Percentiles rank a stretch among this genome's conserved stretches.
phyloP scores from a whole-genome alignment of 805 yeast species.

The Ogataea neopini region DNA sequence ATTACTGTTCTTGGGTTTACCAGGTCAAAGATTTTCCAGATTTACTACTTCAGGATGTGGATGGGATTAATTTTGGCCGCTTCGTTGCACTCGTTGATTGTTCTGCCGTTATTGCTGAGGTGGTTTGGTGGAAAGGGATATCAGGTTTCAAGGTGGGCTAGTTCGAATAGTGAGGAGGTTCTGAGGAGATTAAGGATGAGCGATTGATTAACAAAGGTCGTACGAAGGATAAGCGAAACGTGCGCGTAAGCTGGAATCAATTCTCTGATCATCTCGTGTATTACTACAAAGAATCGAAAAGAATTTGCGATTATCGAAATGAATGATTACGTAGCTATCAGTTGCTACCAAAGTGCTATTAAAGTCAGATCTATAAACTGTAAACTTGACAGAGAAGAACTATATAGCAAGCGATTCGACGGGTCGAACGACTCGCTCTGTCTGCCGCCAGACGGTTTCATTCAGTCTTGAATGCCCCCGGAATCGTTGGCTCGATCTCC shows the following conservation, averaged over 20 bases:
- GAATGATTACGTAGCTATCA: too few relatives aligned
- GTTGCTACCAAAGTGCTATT: too few relatives aligned
- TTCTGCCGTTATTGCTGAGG: constrained; percentile 75
- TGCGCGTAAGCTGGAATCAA: too few relatives aligned
- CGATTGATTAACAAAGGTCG: background rate
- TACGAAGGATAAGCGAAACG: background rate
- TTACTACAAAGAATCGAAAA: too few relatives aligned
- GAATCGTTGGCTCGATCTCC: constrained; percentile 15
- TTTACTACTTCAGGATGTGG: constrained; percentile 97
- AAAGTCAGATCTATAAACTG: too few relatives aligned
- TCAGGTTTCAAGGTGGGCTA: constrained; percentile 23
- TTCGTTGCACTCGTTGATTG: constrained; percentile 71
- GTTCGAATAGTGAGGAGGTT: constrained; percentile 27
- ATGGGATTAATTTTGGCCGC: constrained; percentile 73
- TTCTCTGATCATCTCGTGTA: too few relatives aligned
- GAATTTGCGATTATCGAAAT: too few relatives aligned
- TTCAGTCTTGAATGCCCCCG: constrained; percentile 14
- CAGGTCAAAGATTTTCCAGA: constrained; percentile 80
- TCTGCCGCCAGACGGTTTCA: background rate
- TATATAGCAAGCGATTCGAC: too few relatives aligned
- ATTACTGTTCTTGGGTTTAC: constrained; percentile 86
- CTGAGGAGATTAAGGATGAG: constrained; percentile 20
- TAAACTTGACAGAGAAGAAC: too few relatives aligned
- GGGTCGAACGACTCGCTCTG: constrained; percentile 1
- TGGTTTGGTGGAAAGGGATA: constrained; percentile 62